Percentiles rank a stretch among this genome's conserved stretches.
phyloP scores from a whole-genome alignment of 2,329 filamentous ascomycete genomes.

The Podosphaera fusca region DNA sequence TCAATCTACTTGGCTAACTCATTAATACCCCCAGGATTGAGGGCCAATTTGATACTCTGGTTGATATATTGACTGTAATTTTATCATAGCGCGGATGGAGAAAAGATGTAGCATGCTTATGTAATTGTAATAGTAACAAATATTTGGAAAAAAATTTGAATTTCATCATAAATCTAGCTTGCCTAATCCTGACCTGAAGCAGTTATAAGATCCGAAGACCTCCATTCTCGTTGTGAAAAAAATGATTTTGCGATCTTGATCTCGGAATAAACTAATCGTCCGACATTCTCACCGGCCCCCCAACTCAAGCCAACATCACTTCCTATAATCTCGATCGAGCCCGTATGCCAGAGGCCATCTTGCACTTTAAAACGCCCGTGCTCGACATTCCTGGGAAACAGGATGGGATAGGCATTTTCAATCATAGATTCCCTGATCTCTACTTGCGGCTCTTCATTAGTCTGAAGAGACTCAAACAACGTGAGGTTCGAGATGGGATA shows the following conservation, averaged over 20 bases:
- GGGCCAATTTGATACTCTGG: no score
- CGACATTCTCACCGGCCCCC: constrained; percentile 5
- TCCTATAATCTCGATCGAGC: constrained; percentile 2
- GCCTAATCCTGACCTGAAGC: no score
- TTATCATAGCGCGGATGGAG: no score
- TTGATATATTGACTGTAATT: no score
- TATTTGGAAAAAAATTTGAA: neutral
- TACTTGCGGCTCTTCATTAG: neutral
- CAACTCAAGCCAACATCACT: constrained; percentile 4
- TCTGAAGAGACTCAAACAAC: neutral
- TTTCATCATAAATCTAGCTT: neutral
- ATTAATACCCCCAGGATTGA: no score
- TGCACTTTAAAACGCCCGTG: constrained; percentile 2
- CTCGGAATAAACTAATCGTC: neutral
- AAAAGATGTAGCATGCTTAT: no score
- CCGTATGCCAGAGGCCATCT: constrained; percentile 5
- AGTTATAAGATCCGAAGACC: no score
- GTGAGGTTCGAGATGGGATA: neutral
- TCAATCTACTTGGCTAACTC: no score
- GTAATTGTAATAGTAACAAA: no score
- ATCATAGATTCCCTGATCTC: constrained; percentile 2
- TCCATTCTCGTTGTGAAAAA: neutral
- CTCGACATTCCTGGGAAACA: constrained; percentile 1
- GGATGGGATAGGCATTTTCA: constrained; percentile 5
- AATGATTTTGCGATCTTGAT: neutral